Percentiles rank a stretch among this genome's conserved stretches.
phyloP scores from a whole-genome alignment of 768 basidiomycete species.

The Russula olivacea region DNA sequence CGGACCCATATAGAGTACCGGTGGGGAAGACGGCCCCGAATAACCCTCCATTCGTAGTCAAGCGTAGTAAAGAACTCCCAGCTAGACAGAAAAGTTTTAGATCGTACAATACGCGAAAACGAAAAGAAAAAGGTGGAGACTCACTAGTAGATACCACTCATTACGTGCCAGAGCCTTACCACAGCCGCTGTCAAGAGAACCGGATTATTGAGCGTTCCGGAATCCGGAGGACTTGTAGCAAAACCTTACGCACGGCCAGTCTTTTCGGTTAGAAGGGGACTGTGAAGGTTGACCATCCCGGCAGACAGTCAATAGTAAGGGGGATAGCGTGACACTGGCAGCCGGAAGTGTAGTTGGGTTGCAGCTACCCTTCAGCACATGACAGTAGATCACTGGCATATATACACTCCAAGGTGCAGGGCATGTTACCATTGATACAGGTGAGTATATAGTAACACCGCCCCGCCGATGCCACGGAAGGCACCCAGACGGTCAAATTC shows the following conservation, averaged over 20 bases:
- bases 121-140: neutral
- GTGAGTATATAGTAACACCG: neutral
- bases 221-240: too few species aligned
- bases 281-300: neutral
- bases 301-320: neutral
- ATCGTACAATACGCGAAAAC: neutral
- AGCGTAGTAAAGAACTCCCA: neutral
- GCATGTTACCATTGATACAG: neutral
- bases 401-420: neutral
- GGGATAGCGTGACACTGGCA: too few species aligned
- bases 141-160: neutral
- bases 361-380: too few species aligned
- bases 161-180: neutral
- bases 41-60: neutral
- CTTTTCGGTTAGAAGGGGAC: too few species aligned
- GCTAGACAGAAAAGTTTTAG: neutral
- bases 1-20: neutral
- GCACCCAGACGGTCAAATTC: neutral
- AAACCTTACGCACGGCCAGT: neutral
- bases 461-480: neutral
- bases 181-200: neutral
- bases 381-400: neutral
- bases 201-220: neutral
- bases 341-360: neutral
- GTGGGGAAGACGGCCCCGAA: neutral